Percentiles rank a stretch among this genome's conserved stretches.
These are phyloP conservation scores for Simmondsia chinensis DNA, from an alignment of 148 eudicot genomes.

Conservation along the genomic window DNA sequence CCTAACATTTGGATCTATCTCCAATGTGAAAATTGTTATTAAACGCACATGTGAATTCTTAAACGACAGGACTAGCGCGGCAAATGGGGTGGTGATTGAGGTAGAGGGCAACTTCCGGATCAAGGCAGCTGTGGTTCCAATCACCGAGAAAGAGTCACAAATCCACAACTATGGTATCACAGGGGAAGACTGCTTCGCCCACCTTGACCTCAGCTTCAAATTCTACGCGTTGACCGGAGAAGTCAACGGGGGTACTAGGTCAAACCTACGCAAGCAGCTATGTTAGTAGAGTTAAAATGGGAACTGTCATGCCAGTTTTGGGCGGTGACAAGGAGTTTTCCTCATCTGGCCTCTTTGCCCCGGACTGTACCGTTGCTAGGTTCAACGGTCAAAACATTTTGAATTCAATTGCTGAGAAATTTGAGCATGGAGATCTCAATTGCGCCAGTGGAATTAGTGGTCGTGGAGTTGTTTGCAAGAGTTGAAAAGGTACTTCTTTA, in stretches of 20 bases:
- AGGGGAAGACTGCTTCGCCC: conserved; percentile 73
- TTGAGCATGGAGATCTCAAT: conserved; percentile 18
- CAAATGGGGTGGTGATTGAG: conserved; percentile 46
- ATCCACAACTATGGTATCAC: conserved; percentile 60
- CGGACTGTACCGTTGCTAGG: conserved; percentile 46
- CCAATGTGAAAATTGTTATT: too few relatives aligned
- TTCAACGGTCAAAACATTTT: conserved; percentile 15
- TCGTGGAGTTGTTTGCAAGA: conserved; percentile 41
- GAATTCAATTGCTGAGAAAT: conserved; percentile 1
- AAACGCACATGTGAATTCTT: too few relatives aligned
- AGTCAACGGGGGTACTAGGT: conserved; percentile 72
- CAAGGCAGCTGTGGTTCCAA: conserved; percentile 55
- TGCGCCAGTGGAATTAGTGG: conserved; percentile 33
- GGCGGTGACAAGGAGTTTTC: conserved; percentile 59
- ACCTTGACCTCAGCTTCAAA: conserved; percentile 65
- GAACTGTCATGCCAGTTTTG: conserved; percentile 49
- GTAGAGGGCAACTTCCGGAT: conserved; percentile 62
- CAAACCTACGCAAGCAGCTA: conserved; percentile 63
- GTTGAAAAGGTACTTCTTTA: too few relatives aligned
- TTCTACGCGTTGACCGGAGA: conserved; percentile 48
- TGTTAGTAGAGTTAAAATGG: conserved; percentile 60
- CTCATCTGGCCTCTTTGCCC: conserved; percentile 41
- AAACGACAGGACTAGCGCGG: too few relatives aligned
- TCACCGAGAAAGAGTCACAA: conserved; percentile 42
- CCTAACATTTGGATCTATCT: too few relatives aligned